phyloP scores from a whole-genome alignment of 1,284 basidiomycete genomes.

The Tilletia indica region DNA sequence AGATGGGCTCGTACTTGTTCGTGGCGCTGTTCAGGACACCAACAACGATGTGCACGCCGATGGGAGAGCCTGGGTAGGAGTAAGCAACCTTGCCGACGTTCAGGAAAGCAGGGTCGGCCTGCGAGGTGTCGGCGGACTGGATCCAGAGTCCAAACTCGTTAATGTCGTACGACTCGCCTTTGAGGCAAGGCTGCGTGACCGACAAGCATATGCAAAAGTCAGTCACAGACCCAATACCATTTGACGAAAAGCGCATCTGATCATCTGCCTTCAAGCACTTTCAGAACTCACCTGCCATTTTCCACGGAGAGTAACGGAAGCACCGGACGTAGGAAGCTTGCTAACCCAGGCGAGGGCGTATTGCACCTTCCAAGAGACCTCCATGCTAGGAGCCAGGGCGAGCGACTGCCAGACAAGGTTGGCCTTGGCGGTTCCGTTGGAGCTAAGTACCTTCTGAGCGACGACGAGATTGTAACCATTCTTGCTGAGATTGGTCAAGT shows the following conservation, averaged over 20 bases:
- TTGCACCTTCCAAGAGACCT: not conserved
- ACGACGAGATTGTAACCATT: not conserved
- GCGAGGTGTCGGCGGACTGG: not conserved
- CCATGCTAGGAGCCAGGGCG: not conserved
- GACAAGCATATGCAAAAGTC: not conserved
- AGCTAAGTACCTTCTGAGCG: not conserved
- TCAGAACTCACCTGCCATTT: not conserved
- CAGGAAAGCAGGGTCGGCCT: not conserved
- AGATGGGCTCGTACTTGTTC: not conserved
- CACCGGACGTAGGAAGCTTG: not conserved
- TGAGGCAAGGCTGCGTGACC: not conserved
- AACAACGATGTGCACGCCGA: not conserved
- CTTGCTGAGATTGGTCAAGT: too few relatives aligned
- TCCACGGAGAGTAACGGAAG: not conserved
- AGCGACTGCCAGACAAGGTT: not conserved
- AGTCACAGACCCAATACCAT: too few relatives aligned
- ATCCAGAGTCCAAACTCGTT: not conserved
- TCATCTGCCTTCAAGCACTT: too few relatives aligned
- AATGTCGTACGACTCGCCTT: not conserved
- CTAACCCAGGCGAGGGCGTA: not conserved
- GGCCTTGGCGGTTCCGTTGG: not conserved
- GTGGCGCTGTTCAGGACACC: not conserved
- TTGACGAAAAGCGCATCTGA: too few relatives aligned
- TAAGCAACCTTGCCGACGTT: slow-evolving; percentile 1
- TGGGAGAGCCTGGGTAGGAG: not conserved